These are phyloP conservation scores for Penicillium sp. DNA, from an alignment of 2,329 filamentous ascomycete genomes.

Conservation along the genomic window DNA sequence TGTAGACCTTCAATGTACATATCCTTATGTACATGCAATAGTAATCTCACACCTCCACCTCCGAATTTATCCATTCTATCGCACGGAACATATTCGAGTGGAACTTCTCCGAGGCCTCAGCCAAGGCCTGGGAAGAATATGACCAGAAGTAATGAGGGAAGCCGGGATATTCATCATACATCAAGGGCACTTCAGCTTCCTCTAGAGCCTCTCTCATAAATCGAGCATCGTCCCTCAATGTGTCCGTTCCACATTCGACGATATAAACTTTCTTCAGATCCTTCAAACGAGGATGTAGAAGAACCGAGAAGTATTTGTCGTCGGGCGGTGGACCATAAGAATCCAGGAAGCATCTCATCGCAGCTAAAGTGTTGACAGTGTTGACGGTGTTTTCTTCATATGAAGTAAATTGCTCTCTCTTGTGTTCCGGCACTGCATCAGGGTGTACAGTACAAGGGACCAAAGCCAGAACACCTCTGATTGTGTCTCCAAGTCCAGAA, in stretches of 20 bases:
- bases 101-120: neutral
- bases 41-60: neutral
- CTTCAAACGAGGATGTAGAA: slow-evolving; percentile 8
- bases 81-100: neutral
- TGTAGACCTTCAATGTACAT: no score
- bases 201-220: slow-evolving; percentile 5
- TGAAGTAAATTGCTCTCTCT: slow-evolving; percentile 35
- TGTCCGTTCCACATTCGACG: slow-evolving; percentile 12
- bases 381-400: slow-evolving; percentile 39
- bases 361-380: slow-evolving; percentile 37
- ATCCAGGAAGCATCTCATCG: slow-evolving; percentile 38
- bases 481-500: slow-evolving; percentile 30
- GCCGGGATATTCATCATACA: neutral
- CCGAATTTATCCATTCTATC: neutral
- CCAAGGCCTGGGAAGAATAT: neutral
- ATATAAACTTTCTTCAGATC: slow-evolving; percentile 15
- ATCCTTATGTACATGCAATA: neutral
- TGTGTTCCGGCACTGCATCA: slow-evolving; percentile 37
- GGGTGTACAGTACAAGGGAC: slow-evolving; percentile 41
- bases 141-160: neutral
- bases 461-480: slow-evolving; percentile 42
- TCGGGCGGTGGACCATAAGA: neutral
- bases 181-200: neutral
- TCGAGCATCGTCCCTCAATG: slow-evolving; percentile 10
- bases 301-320: slow-evolving; percentile 2